Evolutionary conservation across 805 yeast species (phyloP), one percentile per base, ranked within the genome.

Genomic region (Wickerhamiella parazyma): DNA sequence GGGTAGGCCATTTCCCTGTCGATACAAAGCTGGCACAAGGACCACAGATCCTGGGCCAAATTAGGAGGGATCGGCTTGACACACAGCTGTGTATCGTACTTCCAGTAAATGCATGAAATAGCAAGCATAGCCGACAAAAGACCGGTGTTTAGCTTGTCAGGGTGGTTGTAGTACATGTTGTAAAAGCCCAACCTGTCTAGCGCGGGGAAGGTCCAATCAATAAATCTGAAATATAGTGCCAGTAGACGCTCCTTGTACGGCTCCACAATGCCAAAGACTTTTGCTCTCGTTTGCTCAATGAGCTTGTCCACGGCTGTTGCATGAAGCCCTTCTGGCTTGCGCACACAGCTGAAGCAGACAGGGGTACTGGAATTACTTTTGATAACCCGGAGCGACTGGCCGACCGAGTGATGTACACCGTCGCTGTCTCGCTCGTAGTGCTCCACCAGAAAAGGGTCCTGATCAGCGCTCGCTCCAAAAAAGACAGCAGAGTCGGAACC

Each of bases 131-230:
- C 61, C 2, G 59, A 53, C 9, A 57, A 44, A n/a, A 61, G 48
- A 1, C 63, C 62, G 11, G 55, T 48, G 38, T 60, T 51, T 26
- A 60, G 48, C 16, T 50, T 51, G 9, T 57, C 52, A 25, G 50
- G 49, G 41, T 49, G 46, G 40, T 51, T 46, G 31, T 54, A 52
- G 44, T 59, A 60, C 19, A 55, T 51, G 20, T 51, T 48, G 42
- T 58, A 58, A 44, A 61, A 60, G 33, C 52, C 44, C 35, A 48
- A 47, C 29, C 52, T 55, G 44, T 61, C 64, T 6, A 61, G 58
- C 6, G 61, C 60, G 1, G 65, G 65, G 33, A 54, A 61, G 3
- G 58, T 49, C 47, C 63, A 61, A 41, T 61, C 63, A 6, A 59
- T 53, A 41, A 57, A 57, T 19, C 51, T 45, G 47, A 61, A 60